phyloP scores from a whole-genome alignment of 148 eudicot species.

The Silene conica region DNA sequence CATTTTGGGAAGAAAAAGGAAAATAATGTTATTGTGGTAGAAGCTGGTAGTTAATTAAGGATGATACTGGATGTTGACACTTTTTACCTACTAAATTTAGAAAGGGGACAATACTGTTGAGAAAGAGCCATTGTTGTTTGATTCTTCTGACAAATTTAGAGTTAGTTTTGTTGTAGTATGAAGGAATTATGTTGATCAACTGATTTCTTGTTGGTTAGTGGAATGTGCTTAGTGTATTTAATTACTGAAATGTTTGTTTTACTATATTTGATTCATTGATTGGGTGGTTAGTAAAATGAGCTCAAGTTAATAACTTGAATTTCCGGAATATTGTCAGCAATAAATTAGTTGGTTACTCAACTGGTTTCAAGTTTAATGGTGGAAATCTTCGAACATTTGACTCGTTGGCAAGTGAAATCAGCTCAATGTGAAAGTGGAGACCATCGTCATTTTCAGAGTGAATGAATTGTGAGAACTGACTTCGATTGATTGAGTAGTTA shows the following conservation, averaged over 20 bases:
- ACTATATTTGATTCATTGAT: not conserved
- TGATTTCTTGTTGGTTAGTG: not conserved
- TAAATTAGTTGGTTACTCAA: no score
- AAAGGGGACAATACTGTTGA: not conserved
- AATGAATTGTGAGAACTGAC: no score
- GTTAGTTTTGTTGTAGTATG: not conserved
- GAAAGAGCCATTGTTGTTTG: not conserved
- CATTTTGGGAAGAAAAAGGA: not conserved
- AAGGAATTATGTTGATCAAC: slow-evolving; percentile 34
- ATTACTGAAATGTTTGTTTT: not conserved
- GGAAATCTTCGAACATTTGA: not conserved
- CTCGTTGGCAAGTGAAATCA: not conserved
- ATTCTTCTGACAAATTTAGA: not conserved
- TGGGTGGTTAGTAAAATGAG: not conserved
- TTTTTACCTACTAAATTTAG: no score
- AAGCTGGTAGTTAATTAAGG: no score
- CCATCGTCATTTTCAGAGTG: not conserved
- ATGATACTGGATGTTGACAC: no score
- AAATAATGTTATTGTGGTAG: no score
- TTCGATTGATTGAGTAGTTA: not conserved
- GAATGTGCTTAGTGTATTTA: not conserved
- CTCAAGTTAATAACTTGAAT: not conserved
- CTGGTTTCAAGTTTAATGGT: not conserved
- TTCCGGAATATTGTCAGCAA: not conserved
- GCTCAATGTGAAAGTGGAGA: no score